Percentiles rank a stretch among this genome's conserved stretches.
These are phyloP conservation scores for Stenocarpella maydis DNA, from an alignment of 2,329 filamentous ascomycete species.

Conservation along the genomic window DNA sequence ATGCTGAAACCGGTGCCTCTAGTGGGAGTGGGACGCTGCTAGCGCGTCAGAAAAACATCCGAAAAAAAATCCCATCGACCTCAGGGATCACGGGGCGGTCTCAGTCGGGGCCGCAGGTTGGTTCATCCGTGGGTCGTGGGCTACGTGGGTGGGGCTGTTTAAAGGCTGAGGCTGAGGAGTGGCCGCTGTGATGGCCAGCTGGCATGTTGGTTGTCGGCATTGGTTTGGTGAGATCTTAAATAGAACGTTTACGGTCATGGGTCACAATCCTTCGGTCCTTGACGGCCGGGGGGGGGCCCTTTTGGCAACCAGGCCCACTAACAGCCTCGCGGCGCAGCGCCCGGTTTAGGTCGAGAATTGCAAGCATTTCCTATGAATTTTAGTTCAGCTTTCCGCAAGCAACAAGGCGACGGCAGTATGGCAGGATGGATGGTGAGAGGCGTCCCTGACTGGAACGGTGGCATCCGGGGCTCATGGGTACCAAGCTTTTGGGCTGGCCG, in stretches of 20 bases:
- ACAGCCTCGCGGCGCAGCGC: background rate
- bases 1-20: conserved; percentile 16
- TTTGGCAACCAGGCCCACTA: background rate
- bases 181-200: conserved; percentile 12
- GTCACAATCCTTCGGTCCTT: background rate
- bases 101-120: conserved; percentile 21
- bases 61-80: background rate
- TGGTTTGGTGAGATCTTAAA: conserved; percentile 18
- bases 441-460: conserved; percentile 13
- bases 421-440: background rate
- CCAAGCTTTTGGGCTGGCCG: conserved; percentile 18
- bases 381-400: conserved; percentile 3
- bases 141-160: background rate
- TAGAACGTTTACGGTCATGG: conserved; percentile 3
- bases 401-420: background rate
- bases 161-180: conserved; percentile 10
- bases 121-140: conserved; percentile 24
- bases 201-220: background rate
- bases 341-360: background rate
- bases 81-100: conserved; percentile 16
- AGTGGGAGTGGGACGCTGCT: conserved; percentile 5
- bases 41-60: conserved; percentile 18
- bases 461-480: conserved; percentile 21
- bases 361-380: background rate
- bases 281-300: background rate